Conservation (phyloP, 1,139 yeast species). For the Yamadazyma membranifaciens region DNA sequence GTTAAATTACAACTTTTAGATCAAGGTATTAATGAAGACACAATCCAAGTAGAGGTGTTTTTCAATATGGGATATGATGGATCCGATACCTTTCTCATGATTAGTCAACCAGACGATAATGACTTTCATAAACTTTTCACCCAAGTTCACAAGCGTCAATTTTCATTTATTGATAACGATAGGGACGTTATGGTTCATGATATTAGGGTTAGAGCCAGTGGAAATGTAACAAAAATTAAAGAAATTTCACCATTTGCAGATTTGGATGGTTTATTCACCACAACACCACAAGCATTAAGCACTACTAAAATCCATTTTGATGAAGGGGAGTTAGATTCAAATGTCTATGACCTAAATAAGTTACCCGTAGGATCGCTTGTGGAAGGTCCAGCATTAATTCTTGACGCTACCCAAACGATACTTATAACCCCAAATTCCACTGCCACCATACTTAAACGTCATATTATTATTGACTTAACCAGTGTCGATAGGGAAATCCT, state of each 20-base stretch:
- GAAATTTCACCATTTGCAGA: constrained; percentile 13
- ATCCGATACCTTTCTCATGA: constrained; percentile 18
- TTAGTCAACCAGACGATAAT: constrained; percentile 18
- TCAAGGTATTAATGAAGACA: constrained; percentile 9
- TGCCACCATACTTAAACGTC: constrained; percentile 60
- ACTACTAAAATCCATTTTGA: constrained; percentile 9
- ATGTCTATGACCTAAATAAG: constrained; percentile 47
- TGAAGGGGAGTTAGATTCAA: constrained; percentile 9
- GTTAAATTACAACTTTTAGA: constrained; percentile 7
- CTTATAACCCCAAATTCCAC: constrained; percentile 68
- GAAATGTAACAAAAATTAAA: constrained; percentile 10
- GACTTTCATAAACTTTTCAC: constrained; percentile 38
- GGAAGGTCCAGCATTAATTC: constrained; percentile 77
- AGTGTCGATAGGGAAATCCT: constrained; percentile 23
- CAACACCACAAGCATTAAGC: not conserved
- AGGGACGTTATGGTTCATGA: constrained; percentile 34
- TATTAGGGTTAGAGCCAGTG: constrained; percentile 16
- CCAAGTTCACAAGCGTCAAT: constrained; percentile 58
- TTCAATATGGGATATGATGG: constrained; percentile 22
- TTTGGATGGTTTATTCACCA: not conserved
- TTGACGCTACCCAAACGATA: constrained; percentile 86
- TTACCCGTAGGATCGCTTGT: constrained; percentile 53
- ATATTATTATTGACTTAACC: constrained; percentile 42
- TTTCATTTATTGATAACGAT: constrained; percentile 60
- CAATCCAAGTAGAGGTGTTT: constrained; percentile 12